phyloP scores from a whole-genome alignment of 495 filamentous ascomycete genomes.

The Podospora comata region DNA sequence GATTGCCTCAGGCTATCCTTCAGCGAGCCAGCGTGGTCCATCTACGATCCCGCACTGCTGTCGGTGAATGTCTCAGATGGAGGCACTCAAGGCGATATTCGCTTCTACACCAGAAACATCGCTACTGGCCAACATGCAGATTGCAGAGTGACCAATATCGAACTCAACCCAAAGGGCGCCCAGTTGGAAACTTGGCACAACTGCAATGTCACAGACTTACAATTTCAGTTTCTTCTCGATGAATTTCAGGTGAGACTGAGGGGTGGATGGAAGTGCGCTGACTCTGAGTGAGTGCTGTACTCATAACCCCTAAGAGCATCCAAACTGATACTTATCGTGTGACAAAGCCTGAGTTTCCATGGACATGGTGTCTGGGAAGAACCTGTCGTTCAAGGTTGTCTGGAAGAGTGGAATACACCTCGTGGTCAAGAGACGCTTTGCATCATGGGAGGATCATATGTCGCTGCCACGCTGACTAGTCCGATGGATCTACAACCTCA shows the following conservation, averaged over 20 bases:
- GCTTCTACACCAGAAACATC: slow-evolving; percentile 25
- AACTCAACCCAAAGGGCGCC: slow-evolving; percentile 15
- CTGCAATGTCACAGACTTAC: slow-evolving; percentile 22
- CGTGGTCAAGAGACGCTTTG: slow-evolving; percentile 24
- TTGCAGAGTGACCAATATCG: slow-evolving; percentile 26
- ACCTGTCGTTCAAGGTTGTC: slow-evolving; percentile 23
- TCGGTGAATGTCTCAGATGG: slow-evolving; percentile 24
- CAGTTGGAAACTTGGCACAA: slow-evolving; percentile 23
- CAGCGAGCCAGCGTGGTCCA: slow-evolving; percentile 20
- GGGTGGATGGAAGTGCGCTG: slow-evolving; percentile 21
- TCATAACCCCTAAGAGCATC: not conserved
- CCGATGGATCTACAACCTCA: slow-evolving; percentile 26
- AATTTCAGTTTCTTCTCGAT: slow-evolving; percentile 25
- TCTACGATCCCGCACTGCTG: slow-evolving; percentile 23
- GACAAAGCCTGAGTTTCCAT: slow-evolving; percentile 17
- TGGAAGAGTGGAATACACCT: slow-evolving; percentile 20
- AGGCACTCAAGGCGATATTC: slow-evolving; percentile 27
- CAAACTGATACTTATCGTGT: not conserved
- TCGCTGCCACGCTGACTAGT: slow-evolving; percentile 18
- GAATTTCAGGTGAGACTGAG: slow-evolving; percentile 19
- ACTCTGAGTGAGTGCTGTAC: not conserved
- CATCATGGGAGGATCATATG: slow-evolving; percentile 27
- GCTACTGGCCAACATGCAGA: slow-evolving; percentile 22
- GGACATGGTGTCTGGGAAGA: slow-evolving; percentile 21
- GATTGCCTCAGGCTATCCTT: slow-evolving; percentile 27